Base-by-base conservation (phyloP, 805 yeast genomes). In the Nakazawaea molendinolei region DNA sequence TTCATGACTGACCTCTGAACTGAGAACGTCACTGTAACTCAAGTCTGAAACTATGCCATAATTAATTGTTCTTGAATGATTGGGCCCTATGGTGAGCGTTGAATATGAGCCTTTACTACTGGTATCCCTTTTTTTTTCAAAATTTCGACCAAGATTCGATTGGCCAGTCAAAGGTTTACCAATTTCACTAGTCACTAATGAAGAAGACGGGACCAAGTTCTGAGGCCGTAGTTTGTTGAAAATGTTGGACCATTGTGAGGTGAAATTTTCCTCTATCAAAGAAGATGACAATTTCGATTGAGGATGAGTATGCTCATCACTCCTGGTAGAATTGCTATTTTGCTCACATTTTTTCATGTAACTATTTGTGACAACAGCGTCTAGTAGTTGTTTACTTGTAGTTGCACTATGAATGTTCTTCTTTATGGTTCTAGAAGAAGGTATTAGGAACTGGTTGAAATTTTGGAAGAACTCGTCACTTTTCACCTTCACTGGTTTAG, bases 1-100 rank as follows among this genome's bases (percentile, higher is more conserved):
- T n/a, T 63, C 58, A 44, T 63, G 71, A 40, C 74, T 70, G 20
- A 71, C 61, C 30, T 65, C 55, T 9, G 67, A 53, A 28, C 52
- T 51, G 16, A 38, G 17, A 10, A 59, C 44, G 7, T 60, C 39
- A 5, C 65, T 64, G 25, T 48, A 54, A 34, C 56, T 55, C 40
- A 63, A 55, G 4, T 50, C 51, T 1, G 69, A 60, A 4, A 60
- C 56, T 16, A 56, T 57, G 0, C 76, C 76, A 44, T 71, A 74
- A 16, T 59, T 53, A 15, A 69, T 52, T 5, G 61, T 56, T 36
- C 51, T 54, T 4, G 64, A 56, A 24, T 63, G 63, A 37, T 69
- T 67, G 7, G 65, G 65, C 10, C 67, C 65, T 9, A 70, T 54
- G 5, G 55, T 58, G 36, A 69, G 44, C 5, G 61, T 56, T 4